phyloP scores from a whole-genome alignment of 2,329 filamentous ascomycete genomes.

The Paecilomyces fulvus region DNA sequence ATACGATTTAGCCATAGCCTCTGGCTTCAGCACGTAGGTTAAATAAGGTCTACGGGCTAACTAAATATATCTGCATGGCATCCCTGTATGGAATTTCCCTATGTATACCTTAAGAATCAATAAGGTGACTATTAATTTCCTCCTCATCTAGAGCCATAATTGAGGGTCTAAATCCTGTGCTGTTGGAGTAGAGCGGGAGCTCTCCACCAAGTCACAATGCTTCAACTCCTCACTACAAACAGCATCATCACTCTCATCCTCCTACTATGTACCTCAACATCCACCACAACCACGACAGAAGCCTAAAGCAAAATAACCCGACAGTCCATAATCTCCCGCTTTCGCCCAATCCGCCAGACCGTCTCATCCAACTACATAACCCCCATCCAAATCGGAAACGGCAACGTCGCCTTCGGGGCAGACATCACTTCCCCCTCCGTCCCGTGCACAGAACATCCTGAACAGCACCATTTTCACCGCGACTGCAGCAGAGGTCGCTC shows the following conservation, averaged over 20 bases:
- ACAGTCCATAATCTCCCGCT: slow-evolving; percentile 15
- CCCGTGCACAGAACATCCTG: slow-evolving; percentile 31
- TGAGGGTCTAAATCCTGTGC: neutral
- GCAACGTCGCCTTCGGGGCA: slow-evolving; percentile 40
- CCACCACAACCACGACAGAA: neutral
- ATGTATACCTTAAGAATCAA: no score
- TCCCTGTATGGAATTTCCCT: no score
- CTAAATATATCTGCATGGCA: no score
- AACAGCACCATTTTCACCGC: slow-evolving; percentile 3
- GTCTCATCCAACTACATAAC: slow-evolving; percentile 39
- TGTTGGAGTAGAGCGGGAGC: neutral
- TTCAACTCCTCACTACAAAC: neutral
- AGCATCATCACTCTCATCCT: neutral
- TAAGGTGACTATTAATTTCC: no score
- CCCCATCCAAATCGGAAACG: slow-evolving; percentile 44
- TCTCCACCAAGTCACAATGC: neutral
- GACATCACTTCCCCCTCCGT: slow-evolving; percentile 37
- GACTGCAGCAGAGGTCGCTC: slow-evolving; percentile 33
- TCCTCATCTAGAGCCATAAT: neutral
- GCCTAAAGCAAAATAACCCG: neutral
- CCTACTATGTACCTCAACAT: neutral
- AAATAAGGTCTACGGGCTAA: no score
- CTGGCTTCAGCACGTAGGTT: no score
- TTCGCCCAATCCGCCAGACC: slow-evolving; percentile 42
- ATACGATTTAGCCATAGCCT: no score